phyloP scores from a whole-genome alignment of 306 rosid species.

The Arachis hypogaea region DNA sequence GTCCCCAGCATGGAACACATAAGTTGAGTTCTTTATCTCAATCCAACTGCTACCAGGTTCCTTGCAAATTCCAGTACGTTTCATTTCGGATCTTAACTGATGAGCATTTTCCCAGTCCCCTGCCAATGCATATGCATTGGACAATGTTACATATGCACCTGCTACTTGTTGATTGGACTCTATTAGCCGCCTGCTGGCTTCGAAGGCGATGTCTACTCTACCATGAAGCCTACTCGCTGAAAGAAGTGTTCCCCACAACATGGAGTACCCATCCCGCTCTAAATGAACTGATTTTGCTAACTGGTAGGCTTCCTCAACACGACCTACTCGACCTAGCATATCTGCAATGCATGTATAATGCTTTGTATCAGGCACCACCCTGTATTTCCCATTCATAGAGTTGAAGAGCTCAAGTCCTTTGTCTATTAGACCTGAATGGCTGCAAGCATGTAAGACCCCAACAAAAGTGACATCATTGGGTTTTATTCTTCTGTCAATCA shows the following conservation, averaged over 20 bases:
- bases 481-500: constrained; percentile 61
- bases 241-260: constrained; percentile 83
- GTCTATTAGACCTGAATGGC: constrained; percentile 82
- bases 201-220: constrained; percentile 73
- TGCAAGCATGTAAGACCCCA: constrained; percentile 84
- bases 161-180: constrained; percentile 71
- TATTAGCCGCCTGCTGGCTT: constrained; percentile 67
- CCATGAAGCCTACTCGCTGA: constrained; percentile 89
- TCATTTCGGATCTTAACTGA: constrained; percentile 63
- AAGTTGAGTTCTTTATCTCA: constrained; percentile 67
- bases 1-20: constrained; percentile 74
- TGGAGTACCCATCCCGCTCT: constrained; percentile 47
- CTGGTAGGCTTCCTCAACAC: constrained; percentile 62
- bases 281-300: constrained; percentile 66
- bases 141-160: constrained; percentile 70
- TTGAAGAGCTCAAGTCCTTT: constrained; percentile 67
- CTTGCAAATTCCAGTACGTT: constrained; percentile 58
- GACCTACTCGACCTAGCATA: constrained; percentile 81
- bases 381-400: constrained; percentile 62
- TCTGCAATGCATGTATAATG: constrained; percentile 77
- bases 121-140: constrained; percentile 69
- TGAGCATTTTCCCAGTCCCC: constrained; percentile 81
- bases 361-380: constrained; percentile 67
- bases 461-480: constrained; percentile 77
- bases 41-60: constrained; percentile 93